Evolutionary conservation across 768 basidiomycete species (phyloP), one percentile per base, ranked within the genome.

Genomic region (Chlorophyllum brunneum): DNA sequence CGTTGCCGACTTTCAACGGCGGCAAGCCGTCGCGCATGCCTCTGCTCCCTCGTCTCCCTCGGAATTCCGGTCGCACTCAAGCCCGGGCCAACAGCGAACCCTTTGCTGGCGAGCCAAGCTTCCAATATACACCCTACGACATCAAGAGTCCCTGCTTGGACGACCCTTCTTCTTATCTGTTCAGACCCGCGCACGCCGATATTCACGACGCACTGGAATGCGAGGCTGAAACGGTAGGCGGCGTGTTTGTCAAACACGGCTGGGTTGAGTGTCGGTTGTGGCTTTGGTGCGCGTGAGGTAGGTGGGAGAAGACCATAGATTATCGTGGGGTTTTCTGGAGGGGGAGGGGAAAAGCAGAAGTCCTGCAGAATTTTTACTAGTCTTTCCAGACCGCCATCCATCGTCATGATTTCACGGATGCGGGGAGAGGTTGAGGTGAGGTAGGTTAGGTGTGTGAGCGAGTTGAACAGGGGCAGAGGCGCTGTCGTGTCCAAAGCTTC

Each of bases 331-430:
- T 86, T 88, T 59, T 89, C 88, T 37, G 88, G 88, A 0, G 86
- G 86, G 1, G 91, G 88, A 1, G 91, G 90, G 56, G 78, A 83
- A 20, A 91, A 69, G 67, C 92, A 93, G 60, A 91, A 92, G 56
- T 94, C 90, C 61, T 88, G 88, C 8, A 95, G 77, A 56, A 99
- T 92, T 52, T 89, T 82, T 11, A 98, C 89, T 26, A 99, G 85
- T 11, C 95, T 86, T 65, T 99, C 97, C 15, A 99, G 83, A 1
- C 97, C 97, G 41, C 97, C 97, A 63, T 98, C 95, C 80, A 89
- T 86, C 24, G 94, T 95, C 81, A 99, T 90, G 60, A 97, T 98
- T 71, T 99, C 97, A 54, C 95, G 86, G 70, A 99, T 98, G 49
- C 94, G 85, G 1, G 97, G 95, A 0, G 95, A 97, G 5, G 97